Base-by-base conservation (phyloP, 2,329 filamentous ascomycete species). In the Monilinia fructigena region DNA sequence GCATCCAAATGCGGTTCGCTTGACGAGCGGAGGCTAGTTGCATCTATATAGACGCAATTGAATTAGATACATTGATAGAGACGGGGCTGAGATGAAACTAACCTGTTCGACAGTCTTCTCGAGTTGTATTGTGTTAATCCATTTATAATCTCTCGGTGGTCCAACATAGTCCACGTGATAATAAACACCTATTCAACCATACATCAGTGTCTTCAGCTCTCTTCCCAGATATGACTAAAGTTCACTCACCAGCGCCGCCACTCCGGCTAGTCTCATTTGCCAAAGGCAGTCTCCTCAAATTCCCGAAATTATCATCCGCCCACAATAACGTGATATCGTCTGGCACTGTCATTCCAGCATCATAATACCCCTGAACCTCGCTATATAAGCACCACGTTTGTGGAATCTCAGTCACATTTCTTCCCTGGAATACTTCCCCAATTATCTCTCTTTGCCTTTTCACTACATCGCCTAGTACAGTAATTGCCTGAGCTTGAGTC, bases 381-480 rank as follows among this genome's bases (percentile, higher is more conserved):
- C 90, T 91, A 77, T 91, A 92, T 68, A 91, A 77, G 71, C 87
- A 90, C 88, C 89, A 91, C 77, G 88, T 82, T 76, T 91, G 88
- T 7, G 89, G 88, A 48, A 83, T 79, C 55, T 84, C 76, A 1
- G 76, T 76, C 3, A 81, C 77, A 6, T 77, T 79, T 1, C 66
- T 74, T 2, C 70, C 80, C 16, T 80, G 81, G 54, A 89, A 82
- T 0, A 89, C 83, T 2, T 83, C 80, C 26, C 78, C 79, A 54
- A 89, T 79, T 66, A 88, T 87, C 12, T 82, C 74, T 60, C 85
- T 81, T 74, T 91, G 88, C 42, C 85, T 82, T 3, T 79, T 72
- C 2, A 91, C 86, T 35, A 90, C 82, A 23, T 82, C 80, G 70
- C 87, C 82, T 10, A 91, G 80, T 69, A 88, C 82, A 1, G 75